Evolutionary conservation across 495 filamentous ascomycete species (phyloP).

Genomic region (Aspergillus indologenus): DNA sequence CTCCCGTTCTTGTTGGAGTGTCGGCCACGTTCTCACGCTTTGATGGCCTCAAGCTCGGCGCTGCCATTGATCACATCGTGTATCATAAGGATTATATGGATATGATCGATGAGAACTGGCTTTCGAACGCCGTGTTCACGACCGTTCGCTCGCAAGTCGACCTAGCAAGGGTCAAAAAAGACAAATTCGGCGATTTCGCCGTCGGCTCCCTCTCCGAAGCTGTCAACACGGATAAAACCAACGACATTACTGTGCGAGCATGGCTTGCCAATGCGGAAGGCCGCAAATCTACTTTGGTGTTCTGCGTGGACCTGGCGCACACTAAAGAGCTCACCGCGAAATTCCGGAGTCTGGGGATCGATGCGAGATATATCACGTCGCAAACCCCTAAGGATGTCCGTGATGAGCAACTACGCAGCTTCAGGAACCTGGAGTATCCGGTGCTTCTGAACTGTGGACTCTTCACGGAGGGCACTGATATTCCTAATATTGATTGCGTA

Average conservation of each 20-base stretch:
- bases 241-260: constrained; percentile 75
- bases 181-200: constrained; percentile 74
- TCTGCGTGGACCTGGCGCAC: constrained; percentile 87
- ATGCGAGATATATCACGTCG: constrained; percentile 80
- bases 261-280: constrained; percentile 74
- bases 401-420: constrained; percentile 65
- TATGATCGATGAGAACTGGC: constrained; percentile 86
- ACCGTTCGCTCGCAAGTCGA: constrained; percentile 82
- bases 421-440: constrained; percentile 72
- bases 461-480: constrained; percentile 96
- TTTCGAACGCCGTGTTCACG: constrained; percentile 86
- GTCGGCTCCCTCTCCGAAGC: constrained; percentile 66
- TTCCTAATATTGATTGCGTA: constrained; percentile 95
- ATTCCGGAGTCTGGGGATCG: constrained; percentile 74
- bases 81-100: constrained; percentile 97
- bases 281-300: constrained; percentile 84
- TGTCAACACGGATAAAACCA: constrained; percentile 74
- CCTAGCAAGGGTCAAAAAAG: constrained; percentile 62
- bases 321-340: constrained; percentile 65
- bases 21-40: constrained; percentile 89
- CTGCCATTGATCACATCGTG: constrained; percentile 91
- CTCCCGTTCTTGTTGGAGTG: constrained; percentile 81
- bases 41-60: constrained; percentile 83
- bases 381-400: constrained; percentile 65
- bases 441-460: constrained; percentile 94